Evolutionary conservation across 2,329 filamentous ascomycete species (phyloP), one percentile per base, ranked within the genome.

Genomic region (Exophiala alcalophila): DNA sequence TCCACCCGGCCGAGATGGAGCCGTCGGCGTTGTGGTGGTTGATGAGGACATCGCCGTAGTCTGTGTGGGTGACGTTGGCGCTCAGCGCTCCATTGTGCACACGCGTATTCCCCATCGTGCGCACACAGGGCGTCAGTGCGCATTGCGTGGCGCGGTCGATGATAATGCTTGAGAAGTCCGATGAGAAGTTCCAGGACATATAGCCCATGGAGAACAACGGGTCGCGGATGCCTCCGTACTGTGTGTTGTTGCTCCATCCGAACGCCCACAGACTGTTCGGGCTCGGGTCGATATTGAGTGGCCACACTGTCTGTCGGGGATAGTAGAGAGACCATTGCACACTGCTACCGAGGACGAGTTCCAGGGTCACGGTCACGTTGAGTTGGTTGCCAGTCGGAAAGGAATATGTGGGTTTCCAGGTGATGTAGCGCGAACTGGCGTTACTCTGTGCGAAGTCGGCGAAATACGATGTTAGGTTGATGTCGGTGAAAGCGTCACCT

Each of bases 191-290:
- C 8, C 28, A 26, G 26, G 40, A 40, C 11, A 49, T 34, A 27
- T 44, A 44, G 5, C 40, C 40, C 40, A 49, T 40, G 15, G 46
- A 34, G 14, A 40, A 49, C 5, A 49, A 31, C 12, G 46, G 44
- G 19, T 32, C 40, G 19, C 25, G 24, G 28, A 42, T 18, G 9
- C 33, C 38, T 12, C 30, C 39, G 12, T 37, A 47, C n/a, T n/a
- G n/a, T 12, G 44, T 30, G 12, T 33, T 32, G 34, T 47, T 47
- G 27, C 33, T 28, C 44, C 44, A 47, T 23, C 24, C 33, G 10
- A 33, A 28, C 5, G 19, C 32, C 44, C 38, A 47, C 12, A 26
- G 39, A 19, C 38, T 42, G 39, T 47, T 23, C 16, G 32, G 44
- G 8, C 31, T 12, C 6, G 39, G 26, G 30, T 40, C 46, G 12